Base-by-base conservation (phyloP, 306 rosid species). In the Canavalia gladiata region DNA sequence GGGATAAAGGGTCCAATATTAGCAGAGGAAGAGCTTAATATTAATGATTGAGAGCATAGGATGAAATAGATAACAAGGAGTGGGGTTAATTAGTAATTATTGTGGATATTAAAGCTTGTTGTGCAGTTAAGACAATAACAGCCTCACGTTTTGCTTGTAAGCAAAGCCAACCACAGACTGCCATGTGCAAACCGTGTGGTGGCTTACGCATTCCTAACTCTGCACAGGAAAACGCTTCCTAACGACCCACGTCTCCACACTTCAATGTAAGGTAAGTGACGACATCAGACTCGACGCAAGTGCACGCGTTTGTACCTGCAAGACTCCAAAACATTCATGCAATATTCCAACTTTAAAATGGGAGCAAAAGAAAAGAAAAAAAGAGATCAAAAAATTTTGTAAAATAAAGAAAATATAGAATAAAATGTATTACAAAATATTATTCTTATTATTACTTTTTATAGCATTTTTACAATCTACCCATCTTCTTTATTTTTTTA, bases 21-120 rank as follows among this genome's bases (percentile, higher is more conserved):
- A 56, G 35, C 1, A 46, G 49, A 45, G 4, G 49, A 4, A 45
- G 10, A 29, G 10, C 74, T 45, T 29, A 46, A 46, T 68, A 52
- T 45, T 5, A 70, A 59, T 65, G 7, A n/a, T 41, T 65, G 50
- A 65, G 50, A 13, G 49, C 2, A 28, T 18, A 7, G 13, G 2
- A 25, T 39, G 50, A 37, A 39, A 68, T 62, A 71, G 83, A 83
- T 64, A 77, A 78, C 8, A 78, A 55, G 71, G 46, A 12, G 65
- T 31, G 74, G 66, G 28, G 25, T 18, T 18, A 18, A 18, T 18
- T 18, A 18, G 41, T n/a, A 18, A 30, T 30, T 37, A 47, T 46
- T 78, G 84, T 79, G 87, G 87, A 84, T 68, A 66, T 4, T 13
- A 66, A 42, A 37, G 76, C 12, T 58, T 13, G 11, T n/a, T 12